Base-by-base conservation (phyloP, 2,329 filamentous ascomycete species). In the Bipolaris bicolor region DNA sequence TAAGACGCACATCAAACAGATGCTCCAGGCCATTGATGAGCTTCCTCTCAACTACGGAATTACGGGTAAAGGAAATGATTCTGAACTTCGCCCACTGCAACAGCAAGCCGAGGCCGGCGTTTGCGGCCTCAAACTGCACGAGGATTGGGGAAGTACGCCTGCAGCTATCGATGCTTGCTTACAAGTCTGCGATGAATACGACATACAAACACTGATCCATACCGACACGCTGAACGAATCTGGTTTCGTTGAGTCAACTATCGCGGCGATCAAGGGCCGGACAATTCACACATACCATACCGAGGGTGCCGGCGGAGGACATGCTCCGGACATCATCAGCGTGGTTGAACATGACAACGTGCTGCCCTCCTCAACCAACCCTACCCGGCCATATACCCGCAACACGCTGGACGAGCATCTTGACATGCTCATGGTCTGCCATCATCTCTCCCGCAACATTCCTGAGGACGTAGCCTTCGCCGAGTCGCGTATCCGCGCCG, bases 341-440 rank as follows among this genome's bases (percentile, higher is more conserved):
- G 92, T 97, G 1, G 94, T 97, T 10, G 92, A 96, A 76, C 89
- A 93, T 69, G 78, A 86, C 46, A 95, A 98, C 72, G 92, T 98
- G 2, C 84, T 98, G 0, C 94, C 94, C 0, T 92, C 89, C 5
- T 94, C 89, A 45, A 98, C 94, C 0, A 98, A 97, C 75, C 94
- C 94, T 0, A 98, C 94, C 1, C 84, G 93, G 2, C 94, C 94
- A 0, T 97, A 88, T 77, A 98, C 94, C 1, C 83, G 84, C 64
- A 97, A 98, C 80, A 98, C 94, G 0, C 84, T 98, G 0, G 94
- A 97, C 72, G 94, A 98, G 78, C 94, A 98, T 78, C 85, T 97
- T 13, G 94, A 98, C 79, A 98, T 98, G 94, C 81, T 97, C 45
- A 97, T 97, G 94, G 92, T 97, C 36, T 98, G 94, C 81, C 94